A percentile compares a stretch with the other conserved stretches of the same genome.
Evolutionary conservation across 352 stramenopile genomes (phyloP).

Genomic region (Vaucheria bursata): DNA sequence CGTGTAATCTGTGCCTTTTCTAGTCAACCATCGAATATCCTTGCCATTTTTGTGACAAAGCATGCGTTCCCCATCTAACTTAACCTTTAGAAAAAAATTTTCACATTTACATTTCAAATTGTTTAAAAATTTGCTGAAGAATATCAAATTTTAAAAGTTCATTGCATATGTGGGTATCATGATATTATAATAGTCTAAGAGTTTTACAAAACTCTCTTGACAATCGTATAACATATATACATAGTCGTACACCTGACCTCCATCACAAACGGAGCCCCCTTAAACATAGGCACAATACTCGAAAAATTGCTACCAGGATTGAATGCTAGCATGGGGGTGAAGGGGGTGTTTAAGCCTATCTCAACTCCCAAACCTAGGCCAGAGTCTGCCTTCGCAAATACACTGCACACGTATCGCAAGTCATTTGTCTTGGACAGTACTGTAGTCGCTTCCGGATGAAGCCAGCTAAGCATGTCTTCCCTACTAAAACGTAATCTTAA

Average conservation of each 20-base stretch:
- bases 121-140: too few relatives aligned
- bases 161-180: too few relatives aligned
- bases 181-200: too few relatives aligned
- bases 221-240: too few relatives aligned
- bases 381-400: conserved; percentile 10
- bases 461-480: conserved; percentile 16
- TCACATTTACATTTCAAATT: too few relatives aligned
- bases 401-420: conserved; percentile 31
- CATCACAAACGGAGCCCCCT: conserved; percentile 35
- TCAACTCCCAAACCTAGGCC: too few relatives aligned
- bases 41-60: conserved; percentile 39
- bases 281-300: conserved; percentile 23
- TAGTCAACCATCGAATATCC: conserved; percentile 37
- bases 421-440: conserved; percentile 3
- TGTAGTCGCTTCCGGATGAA: conserved; percentile 22
- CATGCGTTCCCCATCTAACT: conserved; percentile 42
- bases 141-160: too few relatives aligned
- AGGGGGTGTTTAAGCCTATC: conserved; percentile 18
- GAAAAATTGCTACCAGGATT: conserved; percentile 26
- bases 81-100: conserved; percentile 16
- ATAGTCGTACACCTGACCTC: too few relatives aligned
- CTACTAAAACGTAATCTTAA: conserved; percentile 30
- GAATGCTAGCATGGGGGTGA: conserved; percentile 39
- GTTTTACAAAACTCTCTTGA: too few relatives aligned
- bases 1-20: conserved; percentile 42